These are phyloP conservation scores for Oxytropis ochrocephala DNA, from an alignment of 306 rosid genomes.

Conservation along the genomic window DNA sequence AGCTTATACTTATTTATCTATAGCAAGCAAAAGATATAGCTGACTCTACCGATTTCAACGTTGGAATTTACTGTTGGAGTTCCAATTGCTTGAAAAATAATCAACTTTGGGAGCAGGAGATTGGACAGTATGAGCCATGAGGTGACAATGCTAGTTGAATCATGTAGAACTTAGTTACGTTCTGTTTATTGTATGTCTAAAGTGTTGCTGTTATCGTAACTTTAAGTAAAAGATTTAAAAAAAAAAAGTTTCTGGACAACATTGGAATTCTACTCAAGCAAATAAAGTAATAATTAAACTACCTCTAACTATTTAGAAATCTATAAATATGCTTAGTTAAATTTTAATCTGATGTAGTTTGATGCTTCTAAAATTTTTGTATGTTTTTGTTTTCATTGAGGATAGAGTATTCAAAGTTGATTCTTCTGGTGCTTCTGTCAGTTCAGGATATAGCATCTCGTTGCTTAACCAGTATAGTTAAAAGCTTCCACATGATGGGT, in stretches of 20 bases:
- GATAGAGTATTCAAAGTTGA: slow-evolving; percentile 57
- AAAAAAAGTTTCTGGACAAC: not conserved
- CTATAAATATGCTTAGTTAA: no score
- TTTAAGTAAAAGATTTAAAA: not conserved
- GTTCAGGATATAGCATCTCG: slow-evolving; percentile 67
- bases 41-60: slow-evolving; percentile 69
- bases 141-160: slow-evolving; percentile 41
- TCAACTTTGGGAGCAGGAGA: slow-evolving; percentile 63
- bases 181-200: not conserved
- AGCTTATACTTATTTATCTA: slow-evolving; percentile 10
- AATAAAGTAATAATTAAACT: not conserved
- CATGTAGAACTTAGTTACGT: not conserved
- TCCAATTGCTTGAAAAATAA: slow-evolving; percentile 49
- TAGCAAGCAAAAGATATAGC: slow-evolving; percentile 86
- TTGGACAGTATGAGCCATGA: slow-evolving; percentile 70
- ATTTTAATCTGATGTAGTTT: no score
- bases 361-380: no score
- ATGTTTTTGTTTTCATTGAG: no score
- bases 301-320: not conserved
- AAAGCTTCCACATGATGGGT: slow-evolving; percentile 93
- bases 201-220: not conserved
- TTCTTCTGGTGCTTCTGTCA: slow-evolving; percentile 79
- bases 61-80: slow-evolving; percentile 59
- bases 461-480: slow-evolving; percentile 75
- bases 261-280: not conserved